Evolutionary conservation across 768 basidiomycete species (phyloP), one percentile per base, ranked within the genome.

Genomic region (Boletus vermiculosoides): DNA sequence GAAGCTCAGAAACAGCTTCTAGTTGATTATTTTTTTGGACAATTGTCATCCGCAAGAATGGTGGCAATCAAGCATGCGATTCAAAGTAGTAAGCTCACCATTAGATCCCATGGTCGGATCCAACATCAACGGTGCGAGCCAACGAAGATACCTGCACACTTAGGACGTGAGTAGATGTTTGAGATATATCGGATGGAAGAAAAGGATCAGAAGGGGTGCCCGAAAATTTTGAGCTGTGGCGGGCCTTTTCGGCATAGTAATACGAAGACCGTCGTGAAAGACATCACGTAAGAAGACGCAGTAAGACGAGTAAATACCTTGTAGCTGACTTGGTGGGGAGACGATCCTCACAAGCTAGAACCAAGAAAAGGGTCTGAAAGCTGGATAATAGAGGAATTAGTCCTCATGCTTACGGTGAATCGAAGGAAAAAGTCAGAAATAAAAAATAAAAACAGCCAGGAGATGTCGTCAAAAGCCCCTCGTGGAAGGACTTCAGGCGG

Each of bases 211-310:
- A 60, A 45, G 75, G 84, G 88, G 84, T 77, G 88, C 88, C 90
- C 90, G 87, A 83, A 72, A 45, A 66, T 60, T 44, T 79, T 91
- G 90, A 92, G 90, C 90, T 92, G 85, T 89, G 86, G 86, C 90
- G 89, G 90, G 90, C 90, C 83, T 69, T 88, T 92, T 92, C 90
- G 90, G 86, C 88, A 90, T 74, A 56, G 63, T 71, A 55, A 66
- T 92, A 91, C 90, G 90, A 89, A 91, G 90, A 92, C 90, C 90
- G 90, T 92, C 90, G 90, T 91, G 88, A 60, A 55, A 45, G 34
- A 34, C 70, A 69, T 67, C 68, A 62, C 55, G 8, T 9, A 42
- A 39, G 3, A 39, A 16, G 20, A 25, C 0, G 0, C 6, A 50
- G 6, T 9, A 7, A 34, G 0, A 34, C 23, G 15, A 5, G 15